Percentiles rank a stretch among this genome's conserved stretches.
Evolutionary conservation across 306 rosid species (phyloP).

Genomic region (Herpetospermum pedunculosum): DNA sequence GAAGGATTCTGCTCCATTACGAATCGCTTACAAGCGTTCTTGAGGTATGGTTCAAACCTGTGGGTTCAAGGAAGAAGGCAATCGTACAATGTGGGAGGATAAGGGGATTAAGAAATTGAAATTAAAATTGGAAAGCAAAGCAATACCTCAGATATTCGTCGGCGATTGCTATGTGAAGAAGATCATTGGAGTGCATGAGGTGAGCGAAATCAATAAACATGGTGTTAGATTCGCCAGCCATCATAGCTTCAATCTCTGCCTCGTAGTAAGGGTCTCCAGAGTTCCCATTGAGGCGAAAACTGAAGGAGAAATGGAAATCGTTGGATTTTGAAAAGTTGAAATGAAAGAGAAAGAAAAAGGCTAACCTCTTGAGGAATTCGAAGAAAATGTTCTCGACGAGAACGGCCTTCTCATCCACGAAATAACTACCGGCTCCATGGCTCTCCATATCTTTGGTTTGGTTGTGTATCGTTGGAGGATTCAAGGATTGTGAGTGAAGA

Average conservation of each 20-base stretch:
- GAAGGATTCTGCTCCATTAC: slow-evolving; percentile 68
- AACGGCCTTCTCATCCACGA: slow-evolving; percentile 76
- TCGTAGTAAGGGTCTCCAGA: slow-evolving; percentile 49
- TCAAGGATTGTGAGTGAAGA: not conserved
- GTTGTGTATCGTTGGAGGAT: not conserved
- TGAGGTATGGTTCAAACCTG: slow-evolving; percentile 79
- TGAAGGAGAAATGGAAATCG: not conserved
- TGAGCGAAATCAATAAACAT: slow-evolving; percentile 86
- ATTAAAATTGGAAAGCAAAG: not conserved
- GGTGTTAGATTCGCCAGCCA: slow-evolving; percentile 52
- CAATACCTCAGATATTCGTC: slow-evolving; percentile 64
- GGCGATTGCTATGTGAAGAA: slow-evolving; percentile 67
- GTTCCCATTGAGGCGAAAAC: not conserved
- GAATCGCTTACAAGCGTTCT: slow-evolving; percentile 80
- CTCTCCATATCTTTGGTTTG: slow-evolving; percentile 26
- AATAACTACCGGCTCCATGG: slow-evolving; percentile 35
- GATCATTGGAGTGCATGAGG: slow-evolving; percentile 45
- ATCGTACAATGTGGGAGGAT: not conserved
- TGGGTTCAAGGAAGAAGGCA: not conserved
- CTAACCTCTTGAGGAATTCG: slow-evolving; percentile 74
- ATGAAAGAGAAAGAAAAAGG: not conserved
- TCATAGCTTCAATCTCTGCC: slow-evolving; percentile 69
- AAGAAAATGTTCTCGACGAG: slow-evolving; percentile 66
- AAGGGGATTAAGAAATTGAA: not conserved
- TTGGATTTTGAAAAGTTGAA: not conserved